Evolutionary conservation across 179 eudicot species (phyloP).

Genomic region (Pouteria campechiana): DNA sequence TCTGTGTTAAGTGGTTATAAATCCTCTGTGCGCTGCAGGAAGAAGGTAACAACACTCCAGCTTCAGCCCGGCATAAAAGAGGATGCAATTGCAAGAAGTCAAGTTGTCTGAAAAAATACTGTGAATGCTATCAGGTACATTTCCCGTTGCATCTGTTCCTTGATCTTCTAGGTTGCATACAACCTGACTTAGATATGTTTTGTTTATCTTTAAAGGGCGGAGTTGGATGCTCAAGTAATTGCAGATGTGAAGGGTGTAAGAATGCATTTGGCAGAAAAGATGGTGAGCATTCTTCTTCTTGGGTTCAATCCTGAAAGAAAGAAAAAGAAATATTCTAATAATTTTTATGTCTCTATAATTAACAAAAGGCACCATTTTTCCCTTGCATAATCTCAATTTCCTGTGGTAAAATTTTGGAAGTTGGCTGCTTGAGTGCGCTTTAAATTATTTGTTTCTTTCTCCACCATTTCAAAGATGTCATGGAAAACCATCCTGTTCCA

Average conservation of each 20-base stretch:
- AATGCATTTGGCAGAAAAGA: conserved; percentile 93
- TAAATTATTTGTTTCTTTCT: too few relatives aligned
- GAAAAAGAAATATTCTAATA: too few relatives aligned
- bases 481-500: too few relatives aligned
- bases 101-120: conserved; percentile 83
- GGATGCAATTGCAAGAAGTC: conserved; percentile 99
- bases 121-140: conserved; percentile 94
- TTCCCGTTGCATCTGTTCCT: not conserved
- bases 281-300: conserved; percentile 38
- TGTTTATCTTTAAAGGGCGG: conserved; percentile 51
- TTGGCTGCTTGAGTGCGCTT: too few relatives aligned
- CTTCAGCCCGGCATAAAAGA: conserved; percentile 94
- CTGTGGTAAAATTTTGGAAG: too few relatives aligned
- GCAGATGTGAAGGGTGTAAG: conserved; percentile 97
- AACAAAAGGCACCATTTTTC: too few relatives aligned
- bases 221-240: conserved; percentile 88
- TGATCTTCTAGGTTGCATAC: not conserved
- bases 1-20: not conserved
- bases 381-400: too few relatives aligned
- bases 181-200: conserved; percentile 4
- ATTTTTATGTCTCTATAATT: too few relatives aligned
- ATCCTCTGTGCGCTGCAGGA: too few relatives aligned
- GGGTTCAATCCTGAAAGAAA: not conserved
- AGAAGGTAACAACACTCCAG: conserved; percentile 73
- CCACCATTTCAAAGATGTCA: too few relatives aligned